A percentile compares a stretch with the other conserved stretches of the same genome.
phyloP scores from a whole-genome alignment of 2,329 filamentous ascomycete genomes.

The Calycina herbarum region DNA sequence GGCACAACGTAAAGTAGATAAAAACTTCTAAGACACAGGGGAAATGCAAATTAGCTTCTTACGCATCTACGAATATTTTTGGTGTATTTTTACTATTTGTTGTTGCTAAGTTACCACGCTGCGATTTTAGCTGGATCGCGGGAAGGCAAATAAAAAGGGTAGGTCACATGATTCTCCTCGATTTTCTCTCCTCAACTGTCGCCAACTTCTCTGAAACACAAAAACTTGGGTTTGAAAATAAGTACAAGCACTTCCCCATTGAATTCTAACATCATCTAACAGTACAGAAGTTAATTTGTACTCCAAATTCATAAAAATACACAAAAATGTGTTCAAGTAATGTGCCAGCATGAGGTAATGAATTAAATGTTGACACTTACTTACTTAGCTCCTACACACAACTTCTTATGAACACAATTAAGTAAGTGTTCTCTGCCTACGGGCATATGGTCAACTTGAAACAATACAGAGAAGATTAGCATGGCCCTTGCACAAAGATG shows the following conservation, averaged over 20 bases:
- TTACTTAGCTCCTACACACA: background rate
- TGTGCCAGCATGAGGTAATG: background rate
- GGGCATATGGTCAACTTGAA: background rate
- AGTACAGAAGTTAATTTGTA: no score
- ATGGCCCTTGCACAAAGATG: conserved; percentile 5
- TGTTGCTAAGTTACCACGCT: no score
- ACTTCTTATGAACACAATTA: background rate
- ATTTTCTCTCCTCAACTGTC: background rate
- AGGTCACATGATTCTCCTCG: background rate
- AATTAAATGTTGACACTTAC: background rate
- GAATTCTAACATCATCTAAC: no score
- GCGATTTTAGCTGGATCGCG: no score
- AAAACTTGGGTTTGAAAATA: background rate
- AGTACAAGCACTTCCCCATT: background rate
- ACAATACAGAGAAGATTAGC: conserved; percentile 5
- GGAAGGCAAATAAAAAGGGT: no score
- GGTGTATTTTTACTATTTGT: no score
- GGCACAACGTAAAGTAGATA: no score
- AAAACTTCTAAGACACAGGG: no score
- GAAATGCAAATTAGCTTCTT: no score
- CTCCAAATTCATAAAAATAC: no score
- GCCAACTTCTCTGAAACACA: background rate
- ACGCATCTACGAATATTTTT: no score
- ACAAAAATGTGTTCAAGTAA: no score
- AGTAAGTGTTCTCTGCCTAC: background rate